Base-by-base conservation (phyloP, 1,284 basidiomycete species). In the Vanrija sp. region DNA sequence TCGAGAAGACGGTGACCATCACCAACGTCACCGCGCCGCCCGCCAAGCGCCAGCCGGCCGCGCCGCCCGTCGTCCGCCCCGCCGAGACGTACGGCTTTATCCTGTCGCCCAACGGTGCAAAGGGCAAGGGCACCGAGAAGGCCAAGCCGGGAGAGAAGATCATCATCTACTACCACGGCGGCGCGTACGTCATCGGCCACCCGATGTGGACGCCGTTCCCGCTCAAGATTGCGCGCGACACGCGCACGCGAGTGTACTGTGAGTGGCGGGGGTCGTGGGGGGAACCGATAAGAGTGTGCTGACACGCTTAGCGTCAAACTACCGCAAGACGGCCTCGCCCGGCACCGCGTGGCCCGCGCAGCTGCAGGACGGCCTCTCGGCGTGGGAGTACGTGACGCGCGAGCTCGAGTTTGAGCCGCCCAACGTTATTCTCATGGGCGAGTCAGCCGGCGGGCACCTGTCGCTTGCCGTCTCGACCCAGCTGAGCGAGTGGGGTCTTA, bases 101-200 rank as follows among this genome's bases (percentile, higher is more conserved):
- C 49, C 45, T 66, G 8, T 49, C 49, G 5, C 62, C 65, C 0
- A 28, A 50, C 7, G 55, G 38, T 16, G 23, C 53, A 0, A 14
- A 3, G 23, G 58, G 26, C 34, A 57, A 46, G 26, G 56, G 52
- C 5, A 25, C 49, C 10, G 57, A 44, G 18, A 44, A 12, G 29
- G 64, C 64, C 3, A 42, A 44, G 38, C 42, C 50, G 15, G 59
- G 54, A 4, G 64, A 63, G 34, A 58, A 49, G 54, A 47, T 66
- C 16, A 58, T 68, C 21, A 19, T 68, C 19, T 64, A 65, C 51
- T 55, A 61, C 38, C 61, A 65, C 47, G 66, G 66, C 47, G 66
- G 66, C 64, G 40, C n/a, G 19, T 42, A 42, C 18, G 40, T 42
- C 40, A 21, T n/a, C 19, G 40, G 40, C 7, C 40, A 42, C 19